Evolutionary conservation across 164 flowering plant genomes (phyloP).

Genomic region (Buxus sempervirens): DNA sequence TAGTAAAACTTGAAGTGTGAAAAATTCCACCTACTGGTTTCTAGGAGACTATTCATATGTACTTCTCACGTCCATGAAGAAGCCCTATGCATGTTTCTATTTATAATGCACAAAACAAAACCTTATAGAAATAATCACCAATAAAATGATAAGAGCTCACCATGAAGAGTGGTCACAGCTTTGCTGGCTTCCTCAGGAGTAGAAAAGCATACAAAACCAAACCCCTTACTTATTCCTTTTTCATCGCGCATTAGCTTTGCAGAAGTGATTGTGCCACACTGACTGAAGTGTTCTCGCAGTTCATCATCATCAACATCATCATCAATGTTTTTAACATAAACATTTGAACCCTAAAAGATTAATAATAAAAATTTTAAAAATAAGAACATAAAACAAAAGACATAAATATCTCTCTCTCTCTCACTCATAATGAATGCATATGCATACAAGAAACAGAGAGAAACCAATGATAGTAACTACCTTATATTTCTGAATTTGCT

Average conservation of each 20-base stretch:
- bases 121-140: background rate
- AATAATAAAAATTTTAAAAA: background rate
- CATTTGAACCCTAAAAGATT: slow-evolving; percentile 57
- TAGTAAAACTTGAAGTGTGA: no score
- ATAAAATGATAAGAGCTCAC: slow-evolving; percentile 27
- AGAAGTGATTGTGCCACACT: slow-evolving; percentile 77
- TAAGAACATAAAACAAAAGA: no score
- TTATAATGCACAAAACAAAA: background rate
- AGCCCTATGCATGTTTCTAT: background rate
- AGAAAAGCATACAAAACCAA: slow-evolving; percentile 93
- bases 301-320: slow-evolving; percentile 67
- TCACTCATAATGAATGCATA: no score
- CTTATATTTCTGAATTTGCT: slow-evolving; percentile 57
- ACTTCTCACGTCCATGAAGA: background rate
- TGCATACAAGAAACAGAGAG: background rate
- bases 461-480: slow-evolving; percentile 20
- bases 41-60: background rate
- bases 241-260: slow-evolving; percentile 72
- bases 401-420: no score
- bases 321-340: slow-evolving; percentile 79
- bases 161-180: slow-evolving; percentile 68
- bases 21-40: background rate
- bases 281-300: slow-evolving; percentile 57
- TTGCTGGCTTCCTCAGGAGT: slow-evolving; percentile 71
- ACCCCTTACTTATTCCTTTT: slow-evolving; percentile 73